These are phyloP conservation scores for Blepharisma stoltei DNA, from an alignment of 73 alveolate genomes.

Conservation along the genomic window DNA sequence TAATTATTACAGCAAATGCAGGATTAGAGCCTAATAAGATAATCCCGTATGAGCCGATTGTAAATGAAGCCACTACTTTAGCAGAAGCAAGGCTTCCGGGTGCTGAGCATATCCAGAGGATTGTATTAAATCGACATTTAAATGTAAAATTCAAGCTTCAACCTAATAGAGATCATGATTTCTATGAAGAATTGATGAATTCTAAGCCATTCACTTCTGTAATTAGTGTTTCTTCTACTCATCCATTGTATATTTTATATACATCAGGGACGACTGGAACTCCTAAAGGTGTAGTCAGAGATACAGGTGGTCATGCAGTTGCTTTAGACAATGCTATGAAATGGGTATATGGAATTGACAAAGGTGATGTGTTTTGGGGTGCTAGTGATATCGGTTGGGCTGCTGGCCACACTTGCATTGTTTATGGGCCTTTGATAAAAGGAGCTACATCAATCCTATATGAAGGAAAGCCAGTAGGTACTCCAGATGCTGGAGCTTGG, in stretches of 20 bases:
- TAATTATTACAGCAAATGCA: constrained; percentile 88
- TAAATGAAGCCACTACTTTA: constrained; percentile 79
- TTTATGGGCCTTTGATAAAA: constrained; percentile 96
- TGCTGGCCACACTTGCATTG: constrained; percentile 98
- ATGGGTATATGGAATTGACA: constrained; percentile 78
- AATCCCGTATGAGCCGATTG: constrained; percentile 78
- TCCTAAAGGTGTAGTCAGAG: constrained; percentile 99
- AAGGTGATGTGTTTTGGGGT: constrained; percentile 90
- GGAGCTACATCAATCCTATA: constrained; percentile 96
- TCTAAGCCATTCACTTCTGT: constrained; percentile 53
- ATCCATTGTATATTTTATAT: constrained; percentile 92
- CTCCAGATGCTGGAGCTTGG: constrained; percentile 94
- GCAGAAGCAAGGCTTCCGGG: constrained; percentile 38
- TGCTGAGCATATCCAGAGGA: too few species aligned
- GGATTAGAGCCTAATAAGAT: constrained; percentile 94
- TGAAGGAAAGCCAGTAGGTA: constrained; percentile 99
- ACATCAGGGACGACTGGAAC: constrained; percentile 99
- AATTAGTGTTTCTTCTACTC: constrained; percentile 70
- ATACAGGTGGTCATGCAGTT: constrained; percentile 94
- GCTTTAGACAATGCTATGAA: constrained; percentile 92
- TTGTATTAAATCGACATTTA: background rate
- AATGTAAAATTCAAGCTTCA: background rate
- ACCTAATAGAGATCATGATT: constrained; percentile 37
- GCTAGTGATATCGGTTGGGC: constrained; percentile 99
- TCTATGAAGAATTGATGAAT: constrained; percentile 45